phyloP scores from a whole-genome alignment of 306 rosid genomes.

The Mimosa bimucronata region DNA sequence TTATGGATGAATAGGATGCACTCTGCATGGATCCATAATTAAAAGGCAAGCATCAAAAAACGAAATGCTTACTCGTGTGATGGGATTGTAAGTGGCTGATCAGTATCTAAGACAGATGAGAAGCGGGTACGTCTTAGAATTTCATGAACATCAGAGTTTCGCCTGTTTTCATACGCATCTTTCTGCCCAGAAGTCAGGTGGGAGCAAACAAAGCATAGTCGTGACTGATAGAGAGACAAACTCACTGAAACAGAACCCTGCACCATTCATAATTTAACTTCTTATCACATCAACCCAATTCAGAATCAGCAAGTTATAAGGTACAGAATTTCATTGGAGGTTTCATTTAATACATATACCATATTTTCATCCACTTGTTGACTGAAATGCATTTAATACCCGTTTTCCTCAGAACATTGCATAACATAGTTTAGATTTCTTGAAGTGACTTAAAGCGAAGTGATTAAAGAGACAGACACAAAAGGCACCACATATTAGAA shows the following conservation, averaged over 20 bases:
- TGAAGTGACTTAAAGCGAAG: neutral
- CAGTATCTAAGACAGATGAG: conserved; percentile 65
- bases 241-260: conserved; percentile 97
- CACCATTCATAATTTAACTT: conserved; percentile 34
- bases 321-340: neutral
- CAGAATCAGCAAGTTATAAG: conserved; percentile 20
- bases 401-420: neutral
- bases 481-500: too few species aligned
- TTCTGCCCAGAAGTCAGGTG: conserved; percentile 95
- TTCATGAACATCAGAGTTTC: conserved; percentile 84
- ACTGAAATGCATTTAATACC: too few species aligned
- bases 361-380: neutral
- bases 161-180: conserved; percentile 78
- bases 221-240: conserved; percentile 88
- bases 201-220: conserved; percentile 92
- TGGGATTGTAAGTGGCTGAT: conserved; percentile 84
- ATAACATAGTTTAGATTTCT: too few species aligned
- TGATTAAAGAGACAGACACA: neutral
- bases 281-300: conserved; percentile 26
- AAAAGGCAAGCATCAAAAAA: neutral
- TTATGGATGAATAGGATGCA: neutral
- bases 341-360: neutral
- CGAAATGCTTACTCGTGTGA: conserved; percentile 77
- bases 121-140: conserved; percentile 78
- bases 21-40: neutral